Evolutionary conservation across 1,284 basidiomycete species (phyloP).

Genomic region (Moesziomyces sp.): DNA sequence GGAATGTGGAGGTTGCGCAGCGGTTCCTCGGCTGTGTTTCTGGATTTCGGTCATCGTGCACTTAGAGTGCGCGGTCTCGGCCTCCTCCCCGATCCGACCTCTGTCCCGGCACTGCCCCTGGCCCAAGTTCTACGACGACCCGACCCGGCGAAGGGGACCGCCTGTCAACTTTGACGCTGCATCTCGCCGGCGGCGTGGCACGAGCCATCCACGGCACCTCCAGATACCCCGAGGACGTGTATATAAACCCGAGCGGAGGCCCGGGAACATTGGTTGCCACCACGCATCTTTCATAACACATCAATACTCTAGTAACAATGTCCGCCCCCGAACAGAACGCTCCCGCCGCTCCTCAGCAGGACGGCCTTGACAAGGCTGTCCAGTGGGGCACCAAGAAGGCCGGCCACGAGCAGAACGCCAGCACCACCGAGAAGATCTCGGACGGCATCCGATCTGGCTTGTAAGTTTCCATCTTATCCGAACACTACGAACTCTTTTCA

Average conservation of each 20-base stretch:
- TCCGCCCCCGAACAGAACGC: conserved; percentile 35
- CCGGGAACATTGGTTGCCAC: no score
- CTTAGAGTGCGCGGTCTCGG: no score
- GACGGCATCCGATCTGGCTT: conserved; percentile 56
- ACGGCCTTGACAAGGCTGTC: conserved; percentile 59
- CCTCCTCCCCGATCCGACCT: no score
- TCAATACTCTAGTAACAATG: conserved; percentile 12
- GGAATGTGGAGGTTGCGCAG: neutral
- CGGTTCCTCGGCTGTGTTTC: neutral
- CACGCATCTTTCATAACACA: neutral
- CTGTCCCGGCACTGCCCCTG: no score
- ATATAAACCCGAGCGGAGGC: neutral
- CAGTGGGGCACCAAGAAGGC: conserved; percentile 35
- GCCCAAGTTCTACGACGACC: no score
- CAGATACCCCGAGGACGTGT: neutral
- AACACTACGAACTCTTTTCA: neutral
- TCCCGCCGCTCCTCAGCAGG: conserved; percentile 39
- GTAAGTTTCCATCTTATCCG: conserved; percentile 12
- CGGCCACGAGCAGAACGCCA: conserved; percentile 44
- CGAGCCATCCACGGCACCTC: no score
- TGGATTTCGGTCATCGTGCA: neutral
- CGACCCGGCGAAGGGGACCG: no score
- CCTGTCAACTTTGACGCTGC: no score
- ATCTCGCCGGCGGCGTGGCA: no score
- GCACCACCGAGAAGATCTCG: conserved; percentile 57